Conservation (phyloP, 345 rosid genomes). For the Lepidium aucheri region DNA sequence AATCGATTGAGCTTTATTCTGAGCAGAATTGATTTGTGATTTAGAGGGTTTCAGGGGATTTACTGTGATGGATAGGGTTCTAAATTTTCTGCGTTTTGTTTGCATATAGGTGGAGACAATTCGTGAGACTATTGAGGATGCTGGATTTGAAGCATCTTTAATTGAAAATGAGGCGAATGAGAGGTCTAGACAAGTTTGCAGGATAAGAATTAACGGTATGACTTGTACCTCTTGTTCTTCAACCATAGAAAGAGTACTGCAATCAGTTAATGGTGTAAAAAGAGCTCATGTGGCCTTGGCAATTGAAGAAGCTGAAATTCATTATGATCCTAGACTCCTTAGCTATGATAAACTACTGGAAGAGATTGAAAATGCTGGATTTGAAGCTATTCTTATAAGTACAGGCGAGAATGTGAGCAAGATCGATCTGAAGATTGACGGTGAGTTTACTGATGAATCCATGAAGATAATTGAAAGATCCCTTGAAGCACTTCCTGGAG, state of each 20-base stretch:
- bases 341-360: conserved; percentile 34
- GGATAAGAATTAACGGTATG: conserved; percentile 77
- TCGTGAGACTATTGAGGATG: conserved; percentile 82
- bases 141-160: conserved; percentile 63
- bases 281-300: conserved; percentile 80
- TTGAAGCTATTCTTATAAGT: conserved; percentile 63
- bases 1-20: neutral
- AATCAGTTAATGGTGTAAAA: conserved; percentile 52
- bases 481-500: conserved; percentile 85
- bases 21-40: neutral
- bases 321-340: conserved; percentile 47
- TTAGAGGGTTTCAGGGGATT: neutral
- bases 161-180: conserved; percentile 46
- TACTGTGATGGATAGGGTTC: neutral
- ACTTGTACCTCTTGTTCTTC: conserved; percentile 85
- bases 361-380: conserved; percentile 58
- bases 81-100: neutral
- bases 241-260: conserved; percentile 58
- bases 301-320: conserved; percentile 80
- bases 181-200: conserved; percentile 51
- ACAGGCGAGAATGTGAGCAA: conserved; percentile 62
- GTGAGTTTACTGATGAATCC: conserved; percentile 40
- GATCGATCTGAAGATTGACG: conserved; percentile 69
- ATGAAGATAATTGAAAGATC: conserved; percentile 48
- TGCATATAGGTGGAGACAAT: conserved; percentile 61